Evolutionary conservation across 768 basidiomycete genomes (phyloP), one percentile per base, ranked within the genome.

Genomic region (Xerocomellus chrysenteron): DNA sequence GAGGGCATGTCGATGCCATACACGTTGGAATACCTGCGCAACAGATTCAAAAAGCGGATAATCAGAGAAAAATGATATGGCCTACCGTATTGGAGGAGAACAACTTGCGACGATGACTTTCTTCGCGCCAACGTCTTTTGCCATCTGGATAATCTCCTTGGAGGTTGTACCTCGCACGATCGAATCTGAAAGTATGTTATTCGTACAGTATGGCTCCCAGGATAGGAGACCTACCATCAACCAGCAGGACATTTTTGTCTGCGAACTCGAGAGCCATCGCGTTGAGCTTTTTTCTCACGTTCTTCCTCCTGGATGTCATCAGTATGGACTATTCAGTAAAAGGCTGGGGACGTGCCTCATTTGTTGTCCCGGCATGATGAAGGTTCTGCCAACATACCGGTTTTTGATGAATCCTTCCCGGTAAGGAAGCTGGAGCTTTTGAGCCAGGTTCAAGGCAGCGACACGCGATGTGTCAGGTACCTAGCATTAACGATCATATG

Each of bases 1-100:
- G 94, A 93, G 32, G 97, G 96, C 97, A 98, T 99, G 76, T 99
- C 97, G 68, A 99, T 99, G 19, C 97, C 97, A 73, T 99, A 98
- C 5, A 99, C 97, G 68, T 98, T 97, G 5, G 94, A 88, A 69
- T 85, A 83, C 28, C 92, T 92, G 55, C 2, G 13, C 11, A 40
- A 7, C 19, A 41, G 21, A 56, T 67, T 32, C 37, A 28, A 57
- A 44, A 35, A 17, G 10, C 56, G 37, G 8, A 21, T 48, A 33
- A 40, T 46, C 21, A 12, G 32, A 32, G 17, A 39, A 14, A 6
- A 49, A 49, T 4, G 17, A 8, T 2, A 32, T 21, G 13, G 64
- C 78, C 41, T 58, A 92, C 84, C 95, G 84, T 64, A 99, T 98
- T 1, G 97, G 93, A 7, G 97, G 97, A 9, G 97, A 93, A 68